A percentile compares a stretch with the other conserved stretches of the same genome.
Conservation (phyloP, 2,329 filamentous ascomycete genomes). For the Macroventuria anomochaeta region DNA sequence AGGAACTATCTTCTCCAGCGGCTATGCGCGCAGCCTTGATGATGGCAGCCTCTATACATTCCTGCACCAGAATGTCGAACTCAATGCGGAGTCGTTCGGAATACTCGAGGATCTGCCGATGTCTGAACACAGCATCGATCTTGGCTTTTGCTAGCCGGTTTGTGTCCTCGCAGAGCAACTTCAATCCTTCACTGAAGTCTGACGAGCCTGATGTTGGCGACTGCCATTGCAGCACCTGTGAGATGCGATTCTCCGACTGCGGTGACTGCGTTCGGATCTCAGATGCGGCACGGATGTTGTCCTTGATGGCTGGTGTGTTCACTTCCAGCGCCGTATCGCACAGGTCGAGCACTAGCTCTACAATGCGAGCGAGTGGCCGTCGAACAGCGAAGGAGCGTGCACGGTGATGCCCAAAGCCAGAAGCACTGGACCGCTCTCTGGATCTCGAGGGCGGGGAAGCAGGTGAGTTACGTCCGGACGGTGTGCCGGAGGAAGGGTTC, state of each 20-base stretch:
- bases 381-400: conserved; percentile 90
- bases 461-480: conserved; percentile 73
- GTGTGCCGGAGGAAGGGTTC: conserved; percentile 69
- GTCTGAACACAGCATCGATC: conserved; percentile 89
- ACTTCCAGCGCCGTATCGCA: conserved; percentile 97
- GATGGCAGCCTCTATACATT: conserved; percentile 92
- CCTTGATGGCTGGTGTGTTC: conserved; percentile 91
- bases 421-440: conserved; percentile 70
- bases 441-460: conserved; percentile 70
- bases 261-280: conserved; percentile 94
- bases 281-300: conserved; percentile 67
- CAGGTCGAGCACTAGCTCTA: conserved; percentile 91
- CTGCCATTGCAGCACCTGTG: conserved; percentile 95
- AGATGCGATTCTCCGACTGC: conserved; percentile 92
- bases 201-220: conserved; percentile 89
- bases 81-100: conserved; percentile 94
- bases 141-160: conserved; percentile 84
- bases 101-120: conserved; percentile 93
- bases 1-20: conserved; percentile 82
- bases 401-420: conserved; percentile 77
- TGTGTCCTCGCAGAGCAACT: conserved; percentile 87
- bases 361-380: conserved; percentile 87
- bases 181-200: conserved; percentile 91
- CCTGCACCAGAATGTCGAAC: conserved; percentile 89
- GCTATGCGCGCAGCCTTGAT: conserved; percentile 88